Percentiles rank a stretch among this genome's conserved stretches.
phyloP scores from a whole-genome alignment of 352 stramenopile species.

The Pythium myriotylum region DNA sequence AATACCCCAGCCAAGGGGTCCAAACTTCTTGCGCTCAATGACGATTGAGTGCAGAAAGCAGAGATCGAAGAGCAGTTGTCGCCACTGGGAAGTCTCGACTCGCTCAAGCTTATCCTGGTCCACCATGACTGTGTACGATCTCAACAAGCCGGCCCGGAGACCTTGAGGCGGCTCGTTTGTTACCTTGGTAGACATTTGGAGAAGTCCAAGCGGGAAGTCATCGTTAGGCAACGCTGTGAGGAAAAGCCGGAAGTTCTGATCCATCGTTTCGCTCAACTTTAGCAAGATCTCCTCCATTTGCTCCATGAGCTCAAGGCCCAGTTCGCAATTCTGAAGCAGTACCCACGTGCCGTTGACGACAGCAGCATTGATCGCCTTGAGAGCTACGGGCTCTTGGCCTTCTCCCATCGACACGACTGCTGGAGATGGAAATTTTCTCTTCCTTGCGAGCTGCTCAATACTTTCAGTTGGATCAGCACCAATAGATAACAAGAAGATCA shows the following conservation, averaged over 20 bases:
- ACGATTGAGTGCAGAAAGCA: slow-evolving; percentile 99
- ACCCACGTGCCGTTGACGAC: slow-evolving; percentile 98
- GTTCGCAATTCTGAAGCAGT: slow-evolving; percentile 98
- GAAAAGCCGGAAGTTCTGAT: slow-evolving; percentile 97
- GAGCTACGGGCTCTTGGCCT: slow-evolving; percentile 96
- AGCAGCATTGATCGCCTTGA: slow-evolving; percentile 96
- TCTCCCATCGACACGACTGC: slow-evolving; percentile 98
- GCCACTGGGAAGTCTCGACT: slow-evolving; percentile 96
- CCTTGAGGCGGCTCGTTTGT: slow-evolving; percentile 98
- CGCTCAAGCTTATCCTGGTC: slow-evolving; percentile 98
- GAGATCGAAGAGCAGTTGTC: slow-evolving; percentile 96
- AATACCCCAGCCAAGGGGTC: slow-evolving; percentile 97
- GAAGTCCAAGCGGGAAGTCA: slow-evolving; percentile 95
- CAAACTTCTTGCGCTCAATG: slow-evolving; percentile 99
- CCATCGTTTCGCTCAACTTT: slow-evolving; percentile 95
- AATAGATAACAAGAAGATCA: slow-evolving; percentile 98
- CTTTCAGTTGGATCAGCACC: slow-evolving; percentile 97
- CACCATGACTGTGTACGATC: slow-evolving; percentile 98
- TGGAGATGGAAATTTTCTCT: slow-evolving; percentile 96
- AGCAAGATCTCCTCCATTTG: slow-evolving; percentile 98
- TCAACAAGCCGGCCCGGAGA: slow-evolving; percentile 93
- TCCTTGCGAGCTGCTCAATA: slow-evolving; percentile 96
- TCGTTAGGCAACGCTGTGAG: slow-evolving; percentile 96
- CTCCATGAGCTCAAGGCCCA: slow-evolving; percentile 98
- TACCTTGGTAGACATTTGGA: slow-evolving; percentile 99